Conservation (phyloP, 768 basidiomycete genomes). For the Trametes maxima region DNA sequence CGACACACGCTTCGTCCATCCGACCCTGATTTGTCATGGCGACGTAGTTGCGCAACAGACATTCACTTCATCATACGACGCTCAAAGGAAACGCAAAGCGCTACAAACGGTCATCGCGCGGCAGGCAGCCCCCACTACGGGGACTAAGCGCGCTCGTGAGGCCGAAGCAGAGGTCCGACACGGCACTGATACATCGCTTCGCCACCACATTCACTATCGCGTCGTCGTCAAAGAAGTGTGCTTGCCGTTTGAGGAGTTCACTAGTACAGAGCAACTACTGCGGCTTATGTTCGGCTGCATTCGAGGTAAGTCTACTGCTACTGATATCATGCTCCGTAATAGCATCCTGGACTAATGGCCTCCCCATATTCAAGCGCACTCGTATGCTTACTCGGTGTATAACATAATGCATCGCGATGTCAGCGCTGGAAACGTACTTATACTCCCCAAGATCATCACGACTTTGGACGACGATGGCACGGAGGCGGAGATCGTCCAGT, state of each 20-base stretch:
- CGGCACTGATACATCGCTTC: not conserved
- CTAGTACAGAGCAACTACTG: not conserved
- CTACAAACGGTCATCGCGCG: too few relatives aligned
- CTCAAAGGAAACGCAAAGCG: not conserved
- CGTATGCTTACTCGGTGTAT: not conserved
- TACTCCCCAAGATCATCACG: not conserved
- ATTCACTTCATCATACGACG: not conserved
- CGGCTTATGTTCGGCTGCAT: not conserved
- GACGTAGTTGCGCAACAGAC: not conserved
- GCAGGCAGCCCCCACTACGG: not conserved
- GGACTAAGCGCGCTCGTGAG: not conserved
- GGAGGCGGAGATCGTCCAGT: not conserved
- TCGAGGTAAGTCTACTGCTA: not conserved
- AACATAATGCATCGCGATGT: slow-evolving; percentile 6
- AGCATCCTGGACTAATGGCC: not conserved
- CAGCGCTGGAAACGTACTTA: slow-evolving; percentile 6
- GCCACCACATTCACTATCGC: slow-evolving; percentile 13
- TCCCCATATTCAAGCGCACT: not conserved
- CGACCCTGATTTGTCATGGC: slow-evolving; percentile 6
- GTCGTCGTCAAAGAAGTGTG: slow-evolving; percentile 15
- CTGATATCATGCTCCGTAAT: not conserved
- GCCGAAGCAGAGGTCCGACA: not conserved
- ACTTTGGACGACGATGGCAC: too few relatives aligned
- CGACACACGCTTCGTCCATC: not conserved
- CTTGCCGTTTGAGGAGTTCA: not conserved